Evolutionary conservation across 805 yeast species (phyloP).

Genomic region (Candida tammaniensis): DNA sequence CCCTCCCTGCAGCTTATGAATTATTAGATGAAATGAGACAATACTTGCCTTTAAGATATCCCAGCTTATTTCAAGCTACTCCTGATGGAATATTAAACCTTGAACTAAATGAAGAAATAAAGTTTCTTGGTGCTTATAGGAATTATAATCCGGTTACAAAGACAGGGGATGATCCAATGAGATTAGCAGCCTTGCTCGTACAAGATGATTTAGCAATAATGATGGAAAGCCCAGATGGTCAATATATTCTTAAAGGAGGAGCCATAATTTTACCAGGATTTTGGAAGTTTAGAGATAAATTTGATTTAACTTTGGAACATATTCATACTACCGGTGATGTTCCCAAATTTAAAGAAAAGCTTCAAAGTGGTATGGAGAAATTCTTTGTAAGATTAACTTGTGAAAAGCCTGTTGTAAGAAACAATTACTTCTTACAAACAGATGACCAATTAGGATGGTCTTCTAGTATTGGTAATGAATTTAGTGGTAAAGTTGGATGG

Average conservation of each 20-base stretch:
- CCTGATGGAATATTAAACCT: conserved; percentile 48
- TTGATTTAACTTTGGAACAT: conserved; percentile 49
- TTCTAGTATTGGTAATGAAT: conserved; percentile 57
- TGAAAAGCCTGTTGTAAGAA: conserved; percentile 65
- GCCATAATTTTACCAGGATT: conserved; percentile 65
- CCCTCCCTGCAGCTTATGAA: conserved; percentile 55
- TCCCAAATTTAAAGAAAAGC: conserved; percentile 58
- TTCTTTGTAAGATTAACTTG: conserved; percentile 55
- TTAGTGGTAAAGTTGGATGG: conserved; percentile 56
- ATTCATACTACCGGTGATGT: conserved; percentile 70
- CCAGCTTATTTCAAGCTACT: conserved; percentile 47
- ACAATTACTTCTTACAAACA: conserved; percentile 64
- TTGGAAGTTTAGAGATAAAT: conserved; percentile 65
- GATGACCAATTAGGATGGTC: conserved; percentile 67
- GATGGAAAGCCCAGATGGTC: conserved; percentile 59
- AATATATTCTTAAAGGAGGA: conserved; percentile 57
- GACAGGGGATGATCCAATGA: conserved; percentile 49
- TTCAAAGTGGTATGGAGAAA: conserved; percentile 63
- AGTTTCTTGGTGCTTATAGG: conserved; percentile 21
- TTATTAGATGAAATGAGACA: conserved; percentile 49
- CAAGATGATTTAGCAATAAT: conserved; percentile 71
- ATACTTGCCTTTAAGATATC: conserved; percentile 58
- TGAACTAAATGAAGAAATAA: conserved; percentile 51
- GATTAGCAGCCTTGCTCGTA: conserved; percentile 52
- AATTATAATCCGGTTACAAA: conserved; percentile 23